Evolutionary conservation across 192 early-diverging fungal species (phyloP), one percentile per base, ranked within the genome.

Genomic region (Umbelopsis vinacea): DNA sequence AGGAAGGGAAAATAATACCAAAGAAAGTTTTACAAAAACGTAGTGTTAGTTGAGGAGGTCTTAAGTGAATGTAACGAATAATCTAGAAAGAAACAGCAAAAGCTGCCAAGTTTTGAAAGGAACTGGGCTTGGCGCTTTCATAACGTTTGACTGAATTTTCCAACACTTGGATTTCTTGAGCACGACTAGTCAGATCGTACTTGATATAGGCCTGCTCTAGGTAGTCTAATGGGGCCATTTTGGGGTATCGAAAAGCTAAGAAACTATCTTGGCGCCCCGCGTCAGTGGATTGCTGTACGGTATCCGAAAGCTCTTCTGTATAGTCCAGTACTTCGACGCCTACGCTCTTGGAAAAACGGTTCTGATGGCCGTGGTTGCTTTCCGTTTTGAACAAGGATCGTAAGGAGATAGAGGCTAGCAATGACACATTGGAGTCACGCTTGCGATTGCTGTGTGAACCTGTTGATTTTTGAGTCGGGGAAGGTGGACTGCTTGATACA

Each of bases 361-460:
- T 8, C n/a, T 50, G 48, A 2, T 29, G 33, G 11, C 57, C 6
- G 1, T 29, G 57, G 19, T 29, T 17, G 33, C 6, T 29, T 19
- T 63, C 57, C 33, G 37, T 63, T n/a, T 38, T 63, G 33, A 63
- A 63, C 19, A 63, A n/a, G 6, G 57, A 63, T 8, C 57, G 26
- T 8, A 63, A 26, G 10, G 57, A 63, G 57, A 63, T 35, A 5
- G 57, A 35, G 0, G 57, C 57, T 19, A 63, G 19, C 4, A 63
- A 37, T 14, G 57, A 63, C 14, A 63, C 12, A 37, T 17, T n/a
- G 6, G 57, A 63, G 19, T 63, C 57, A 12, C 57, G 57, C 15
- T 63, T 63, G 14, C 33, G 26, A 35, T 63, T 35, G 29, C 15
- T 63, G 33, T 17, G 12, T 6, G 57, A 19, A 33, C 29, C 17